A percentile compares a stretch with the other conserved stretches of the same genome.
These are phyloP conservation scores for Naganishia onofrii DNA, from an alignment of 768 basidiomycete genomes.

Conservation along the genomic window DNA sequence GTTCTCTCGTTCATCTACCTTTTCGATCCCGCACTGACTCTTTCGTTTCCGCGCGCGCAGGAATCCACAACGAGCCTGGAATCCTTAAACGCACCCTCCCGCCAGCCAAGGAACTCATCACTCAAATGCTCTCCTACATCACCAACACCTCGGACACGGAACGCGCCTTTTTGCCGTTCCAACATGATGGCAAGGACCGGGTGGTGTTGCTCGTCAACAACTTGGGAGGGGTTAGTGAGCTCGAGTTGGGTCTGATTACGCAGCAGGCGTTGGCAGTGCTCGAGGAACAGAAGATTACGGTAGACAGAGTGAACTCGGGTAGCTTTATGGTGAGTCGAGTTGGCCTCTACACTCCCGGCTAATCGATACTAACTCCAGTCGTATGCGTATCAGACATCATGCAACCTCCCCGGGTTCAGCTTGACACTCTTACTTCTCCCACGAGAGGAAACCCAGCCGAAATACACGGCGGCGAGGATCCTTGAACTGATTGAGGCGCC, in stretches of 20 bases:
- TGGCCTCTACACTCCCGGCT: too few species aligned
- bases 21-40: too few species aligned
- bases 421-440: constrained; percentile 64
- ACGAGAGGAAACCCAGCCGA: constrained; percentile 33
- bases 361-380: too few species aligned
- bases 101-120: constrained; percentile 47
- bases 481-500: constrained; percentile 52
- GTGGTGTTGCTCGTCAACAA: constrained; percentile 58
- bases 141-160: constrained; percentile 52
- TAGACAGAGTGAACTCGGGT: constrained; percentile 68
- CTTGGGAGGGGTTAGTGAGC: constrained; percentile 48
- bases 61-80: constrained; percentile 56
- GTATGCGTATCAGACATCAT: constrained; percentile 41
- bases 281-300: constrained; percentile 53
- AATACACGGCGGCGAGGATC: constrained; percentile 46
- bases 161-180: constrained; percentile 53
- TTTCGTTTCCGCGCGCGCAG: too few species aligned
- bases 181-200: constrained; percentile 61
- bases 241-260: constrained; percentile 44
- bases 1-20: constrained; percentile 7
- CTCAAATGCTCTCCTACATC: constrained; percentile 49
- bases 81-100: constrained; percentile 49
- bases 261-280: constrained; percentile 43
- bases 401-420: constrained; percentile 55
- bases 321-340: constrained; percentile 77